Conservation (phyloP, 1,139 yeast species). For the Hyphopichia buzzinii region DNA sequence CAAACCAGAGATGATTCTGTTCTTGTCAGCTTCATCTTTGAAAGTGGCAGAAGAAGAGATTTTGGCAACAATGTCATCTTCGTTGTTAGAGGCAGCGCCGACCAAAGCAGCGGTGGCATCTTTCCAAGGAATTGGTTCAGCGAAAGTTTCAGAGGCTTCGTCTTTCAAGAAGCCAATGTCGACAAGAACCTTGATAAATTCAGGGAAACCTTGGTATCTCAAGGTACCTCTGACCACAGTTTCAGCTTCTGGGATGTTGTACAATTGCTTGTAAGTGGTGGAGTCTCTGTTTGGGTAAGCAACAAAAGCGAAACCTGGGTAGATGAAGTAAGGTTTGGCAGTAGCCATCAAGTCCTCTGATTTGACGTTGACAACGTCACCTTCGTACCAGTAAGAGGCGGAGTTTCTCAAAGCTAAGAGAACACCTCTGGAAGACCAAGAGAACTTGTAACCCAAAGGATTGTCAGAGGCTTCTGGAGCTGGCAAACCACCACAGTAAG, state of each 20-base stretch:
- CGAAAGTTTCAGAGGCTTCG: constrained; percentile 58
- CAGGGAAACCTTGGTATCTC: constrained; percentile 98
- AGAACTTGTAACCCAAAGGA: constrained; percentile 97
- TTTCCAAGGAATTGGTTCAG: constrained; percentile 72
- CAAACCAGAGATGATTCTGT: constrained; percentile 83
- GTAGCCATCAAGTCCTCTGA: constrained; percentile 94
- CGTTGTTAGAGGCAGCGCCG: constrained; percentile 68
- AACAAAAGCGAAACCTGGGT: constrained; percentile 93
- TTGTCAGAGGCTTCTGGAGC: constrained; percentile 97
- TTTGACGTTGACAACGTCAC: constrained; percentile 72
- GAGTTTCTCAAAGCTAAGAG: constrained; percentile 90
- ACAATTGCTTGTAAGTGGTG: constrained; percentile 86
- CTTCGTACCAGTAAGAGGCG: constrained; percentile 87
- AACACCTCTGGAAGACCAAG: constrained; percentile 99
- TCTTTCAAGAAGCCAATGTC: constrained; percentile 92
- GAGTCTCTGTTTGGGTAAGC: constrained; percentile 99
- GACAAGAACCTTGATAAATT: constrained; percentile 90
- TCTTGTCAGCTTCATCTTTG: constrained; percentile 78
- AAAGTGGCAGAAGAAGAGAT: constrained; percentile 78
- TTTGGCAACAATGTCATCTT: constrained; percentile 70
- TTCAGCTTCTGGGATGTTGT: constrained; percentile 95
- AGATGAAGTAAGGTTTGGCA: constrained; percentile 92
- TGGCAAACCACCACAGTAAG: constrained; percentile 98
- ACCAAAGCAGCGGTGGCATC: constrained; percentile 77
- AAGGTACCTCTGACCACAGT: constrained; percentile 96